Conservation (phyloP, 306 rosid species). For the Senna tora region DNA sequence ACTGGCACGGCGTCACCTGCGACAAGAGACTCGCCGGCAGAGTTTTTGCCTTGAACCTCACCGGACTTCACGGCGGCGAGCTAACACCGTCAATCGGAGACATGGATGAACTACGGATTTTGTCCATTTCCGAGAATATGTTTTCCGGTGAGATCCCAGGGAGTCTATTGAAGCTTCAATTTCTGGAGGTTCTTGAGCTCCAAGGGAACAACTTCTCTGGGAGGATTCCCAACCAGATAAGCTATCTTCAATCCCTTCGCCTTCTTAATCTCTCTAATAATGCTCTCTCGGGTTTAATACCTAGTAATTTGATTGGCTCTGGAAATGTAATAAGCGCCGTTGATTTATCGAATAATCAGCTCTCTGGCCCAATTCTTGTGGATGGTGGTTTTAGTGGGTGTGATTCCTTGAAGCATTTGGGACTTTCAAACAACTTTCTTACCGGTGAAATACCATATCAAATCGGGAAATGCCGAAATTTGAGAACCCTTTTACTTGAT, state of each 20-base stretch:
- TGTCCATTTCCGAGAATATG: conserved; percentile 54
- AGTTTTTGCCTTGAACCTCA: conserved; percentile 43
- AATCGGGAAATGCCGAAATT: conserved; percentile 57
- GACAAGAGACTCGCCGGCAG: conserved; percentile 30
- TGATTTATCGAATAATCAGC: conserved; percentile 62
- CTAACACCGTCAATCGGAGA: conserved; percentile 46
- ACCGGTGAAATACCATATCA: conserved; percentile 50
- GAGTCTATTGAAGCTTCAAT: conserved; percentile 45
- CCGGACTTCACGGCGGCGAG: conserved; percentile 42
- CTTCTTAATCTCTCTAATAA: conserved; percentile 59
- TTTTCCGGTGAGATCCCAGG: conserved; percentile 54
- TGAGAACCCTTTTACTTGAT: conserved; percentile 60
- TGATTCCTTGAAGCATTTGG: conserved; percentile 49
- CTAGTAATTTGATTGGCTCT: conserved; percentile 44
- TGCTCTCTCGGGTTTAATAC: conserved; percentile 48
- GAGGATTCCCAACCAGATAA: conserved; percentile 44
- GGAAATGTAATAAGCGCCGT: conserved; percentile 36
- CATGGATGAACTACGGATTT: conserved; percentile 42
- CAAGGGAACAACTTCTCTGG: conserved; percentile 67
- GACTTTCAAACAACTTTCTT: conserved; percentile 56
- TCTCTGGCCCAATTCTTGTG: conserved; percentile 47
- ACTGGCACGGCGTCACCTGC: conserved; percentile 57
- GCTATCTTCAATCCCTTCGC: conserved; percentile 44
- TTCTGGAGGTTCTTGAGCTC: conserved; percentile 52
- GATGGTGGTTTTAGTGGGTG: conserved; percentile 35